phyloP scores from a whole-genome alignment of 75 land plant genomes.

The Chamaecyparis obtusa region DNA sequence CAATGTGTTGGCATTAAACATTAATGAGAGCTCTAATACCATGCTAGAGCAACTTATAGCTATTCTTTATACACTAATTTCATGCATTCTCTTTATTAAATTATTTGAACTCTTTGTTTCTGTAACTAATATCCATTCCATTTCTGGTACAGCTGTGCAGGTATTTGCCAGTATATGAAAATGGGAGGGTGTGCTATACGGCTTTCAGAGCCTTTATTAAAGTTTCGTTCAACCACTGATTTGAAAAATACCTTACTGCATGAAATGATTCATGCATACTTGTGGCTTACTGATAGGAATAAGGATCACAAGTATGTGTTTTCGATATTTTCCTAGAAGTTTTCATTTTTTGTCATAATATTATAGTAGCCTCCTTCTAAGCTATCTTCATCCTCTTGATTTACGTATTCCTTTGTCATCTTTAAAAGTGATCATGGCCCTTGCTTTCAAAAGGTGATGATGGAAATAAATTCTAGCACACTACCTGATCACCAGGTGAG shows the following conservation, averaged over 20 bases:
- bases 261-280: constrained; percentile 60
- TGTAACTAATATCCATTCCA: not conserved
- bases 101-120: not conserved
- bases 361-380: not conserved
- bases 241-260: constrained; percentile 45
- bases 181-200: constrained; percentile 42
- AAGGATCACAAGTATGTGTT: constrained; percentile 36
- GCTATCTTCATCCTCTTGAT: not conserved
- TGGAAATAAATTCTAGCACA: constrained; percentile 28
- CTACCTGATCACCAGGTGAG: constrained; percentile 35
- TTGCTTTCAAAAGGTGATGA: constrained; percentile 32
- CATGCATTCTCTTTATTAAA: not conserved
- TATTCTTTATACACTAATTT: not conserved
- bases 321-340: not conserved
- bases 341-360: not conserved
- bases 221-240: constrained; percentile 27
- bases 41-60: not conserved
- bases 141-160: constrained; percentile 28
- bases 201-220: constrained; percentile 41
- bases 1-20: not conserved
- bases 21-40: not conserved
- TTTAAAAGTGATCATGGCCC: constrained; percentile 47
- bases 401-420: not conserved
- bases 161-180: constrained; percentile 30
- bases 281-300: constrained; percentile 30